Evolutionary conservation across 225 moss, liverwort and hornwort species (phyloP), one percentile per base, ranked within the genome.

Genomic region (Takakia lepidozioides): DNA sequence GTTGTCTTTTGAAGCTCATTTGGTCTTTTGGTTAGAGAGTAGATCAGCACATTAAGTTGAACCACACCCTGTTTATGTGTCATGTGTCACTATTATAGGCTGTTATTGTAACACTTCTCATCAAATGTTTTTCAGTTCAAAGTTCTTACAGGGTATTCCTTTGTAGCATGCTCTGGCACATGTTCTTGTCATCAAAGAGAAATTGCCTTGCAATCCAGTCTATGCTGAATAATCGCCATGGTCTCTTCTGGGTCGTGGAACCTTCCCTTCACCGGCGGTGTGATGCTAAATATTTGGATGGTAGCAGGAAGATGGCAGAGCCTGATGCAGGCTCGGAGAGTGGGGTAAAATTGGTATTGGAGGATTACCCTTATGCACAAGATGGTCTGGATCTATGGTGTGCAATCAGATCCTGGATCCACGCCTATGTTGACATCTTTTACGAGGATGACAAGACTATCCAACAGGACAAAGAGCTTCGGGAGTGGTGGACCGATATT

Each of bases 351-450:
- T 67, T 90, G 3, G 55, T 80, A 20, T 27, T 89, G 0, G 83
- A 83, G 39, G 89, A 86, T 51, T 90, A 86, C 30, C 85, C 89
- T 0, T 83, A 59, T 28, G 85, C 89, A 0, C 47, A 27, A 14
- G 89, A 90, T 6, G 82, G 77, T 3, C 49, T 90, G 49, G 65
- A 55, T 67, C 60, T 63, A 11, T 53, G 43, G 77, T 17, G 58
- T 27, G 64, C 64, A 6, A 56, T 72, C 4, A 74, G 75, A 17
- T 42, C 16, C 0, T 84, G 71, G 56, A 62, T 65, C 15, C 19
- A 27, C 6, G 67, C 76, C 6, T 90, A 80, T 46, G 66, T 85
- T 0, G 62, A 71, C 41, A 64, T 83, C 5, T 68, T 6, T 26
- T 77, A 77, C 25, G 28, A 43, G 25, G 11, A 7, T 32, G 57